These are phyloP conservation scores for Candolleomyces efflorescens DNA, from an alignment of 768 basidiomycete genomes.

Conservation along the genomic window DNA sequence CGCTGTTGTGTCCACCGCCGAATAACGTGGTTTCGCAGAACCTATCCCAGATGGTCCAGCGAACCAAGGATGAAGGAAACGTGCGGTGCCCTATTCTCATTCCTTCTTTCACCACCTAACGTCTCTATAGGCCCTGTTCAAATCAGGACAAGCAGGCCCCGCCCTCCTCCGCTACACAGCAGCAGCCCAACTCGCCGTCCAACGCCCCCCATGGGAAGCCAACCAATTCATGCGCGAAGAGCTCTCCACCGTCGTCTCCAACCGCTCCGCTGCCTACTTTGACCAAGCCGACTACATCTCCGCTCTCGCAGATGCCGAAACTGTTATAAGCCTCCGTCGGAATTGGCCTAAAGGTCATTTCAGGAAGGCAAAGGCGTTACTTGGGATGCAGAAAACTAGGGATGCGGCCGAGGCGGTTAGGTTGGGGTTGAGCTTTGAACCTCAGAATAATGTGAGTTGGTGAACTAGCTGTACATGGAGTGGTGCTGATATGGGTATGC, in stretches of 20 bases:
- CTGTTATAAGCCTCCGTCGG: constrained; percentile 68
- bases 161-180: constrained; percentile 79
- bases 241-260: constrained; percentile 83
- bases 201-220: constrained; percentile 89
- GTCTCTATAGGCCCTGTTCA: constrained; percentile 66
- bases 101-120: constrained; percentile 6
- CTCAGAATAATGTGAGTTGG: constrained; percentile 37
- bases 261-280: constrained; percentile 84
- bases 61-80: constrained; percentile 93
- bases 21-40: constrained; percentile 72
- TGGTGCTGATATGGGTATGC: not conserved
- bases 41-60: constrained; percentile 66
- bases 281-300: constrained; percentile 72
- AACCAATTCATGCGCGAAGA: constrained; percentile 83
- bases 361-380: constrained; percentile 85
- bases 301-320: constrained; percentile 84
- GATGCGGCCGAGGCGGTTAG: constrained; percentile 82
- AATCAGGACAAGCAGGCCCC: constrained; percentile 58
- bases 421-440: constrained; percentile 83
- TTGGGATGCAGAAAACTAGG: constrained; percentile 59
- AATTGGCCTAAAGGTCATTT: constrained; percentile 97
- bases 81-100: constrained; percentile 43
- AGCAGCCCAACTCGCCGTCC: constrained; percentile 70
- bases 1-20: constrained; percentile 76
- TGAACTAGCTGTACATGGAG: no score